phyloP scores from a whole-genome alignment of 352 stramenopile genomes.

The Pythium brassicae region DNA sequence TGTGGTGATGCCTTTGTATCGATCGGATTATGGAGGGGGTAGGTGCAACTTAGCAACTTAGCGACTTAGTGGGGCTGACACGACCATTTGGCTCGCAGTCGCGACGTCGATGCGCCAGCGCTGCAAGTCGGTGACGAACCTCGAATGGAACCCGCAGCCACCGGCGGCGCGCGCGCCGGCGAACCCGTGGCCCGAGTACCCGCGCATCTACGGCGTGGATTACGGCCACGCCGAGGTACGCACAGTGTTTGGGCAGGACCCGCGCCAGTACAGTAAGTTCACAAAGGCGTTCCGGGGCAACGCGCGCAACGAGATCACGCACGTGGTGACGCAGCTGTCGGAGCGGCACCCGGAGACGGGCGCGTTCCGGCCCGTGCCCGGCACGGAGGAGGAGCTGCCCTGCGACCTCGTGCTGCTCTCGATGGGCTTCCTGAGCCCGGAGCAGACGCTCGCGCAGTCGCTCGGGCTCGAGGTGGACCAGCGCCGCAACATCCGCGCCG shows the following conservation, averaged over 20 bases:
- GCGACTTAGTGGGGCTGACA: too few relatives aligned
- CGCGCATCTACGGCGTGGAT: conserved; percentile 96
- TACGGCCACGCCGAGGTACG: conserved; percentile 97
- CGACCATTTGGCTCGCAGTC: conserved; percentile 36
- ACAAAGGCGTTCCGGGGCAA: conserved; percentile 83
- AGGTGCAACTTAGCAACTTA: too few relatives aligned
- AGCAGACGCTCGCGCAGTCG: conserved; percentile 88
- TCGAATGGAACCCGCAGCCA: conserved; percentile 94
- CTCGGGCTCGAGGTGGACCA: conserved; percentile 92
- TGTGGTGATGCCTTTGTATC: neutral
- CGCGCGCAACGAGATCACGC: conserved; percentile 61
- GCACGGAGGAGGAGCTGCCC: conserved; percentile 92
- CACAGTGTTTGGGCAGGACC: conserved; percentile 91
- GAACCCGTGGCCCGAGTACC: conserved; percentile 98
- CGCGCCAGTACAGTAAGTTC: conserved; percentile 66
- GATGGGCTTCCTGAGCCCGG: conserved; percentile 97
- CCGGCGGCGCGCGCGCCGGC: conserved; percentile 85
- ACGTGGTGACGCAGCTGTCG: conserved; percentile 63
- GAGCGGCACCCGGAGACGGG: conserved; percentile 72
- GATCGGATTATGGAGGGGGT: neutral
- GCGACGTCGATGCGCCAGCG: conserved; percentile 96
- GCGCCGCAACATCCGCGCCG: conserved; percentile 91
- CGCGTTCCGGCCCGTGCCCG: conserved; percentile 54
- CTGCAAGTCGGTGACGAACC: conserved; percentile 96
- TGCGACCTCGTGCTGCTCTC: conserved; percentile 94